Conservation (phyloP, 306 rosid genomes). For the barrel medic (Medicago truncatula) region MtrunA17r5.0-ANR NC_053044.1:18519501-18520000, state of each 20-base stretch:
- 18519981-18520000: conserved; percentile 4
- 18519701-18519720: not conserved
- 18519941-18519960: not conserved
- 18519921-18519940: not conserved
- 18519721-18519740: conserved; percentile 2
- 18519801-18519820: conserved; percentile 11
- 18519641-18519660: not conserved
- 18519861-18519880: not conserved
- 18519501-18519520: too few species aligned
- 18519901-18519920: conserved; percentile 20
- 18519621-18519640: too few species aligned
- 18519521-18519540: too few species aligned
- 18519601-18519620: too few species aligned
- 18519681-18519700: not conserved
- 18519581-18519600: too few species aligned
- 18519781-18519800: conserved; percentile 3
- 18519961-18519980: conserved; percentile 35
- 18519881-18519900: conserved; percentile 25
- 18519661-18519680: conserved; percentile 9
- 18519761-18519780: not conserved
- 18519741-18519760: not conserved
- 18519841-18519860: not conserved
- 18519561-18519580: too few species aligned
- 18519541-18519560: too few species aligned
- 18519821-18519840: conserved; percentile 29